Evolutionary conservation across 2,329 filamentous ascomycete genomes (phyloP).

Genomic region (Aspergillus sp.): DNA sequence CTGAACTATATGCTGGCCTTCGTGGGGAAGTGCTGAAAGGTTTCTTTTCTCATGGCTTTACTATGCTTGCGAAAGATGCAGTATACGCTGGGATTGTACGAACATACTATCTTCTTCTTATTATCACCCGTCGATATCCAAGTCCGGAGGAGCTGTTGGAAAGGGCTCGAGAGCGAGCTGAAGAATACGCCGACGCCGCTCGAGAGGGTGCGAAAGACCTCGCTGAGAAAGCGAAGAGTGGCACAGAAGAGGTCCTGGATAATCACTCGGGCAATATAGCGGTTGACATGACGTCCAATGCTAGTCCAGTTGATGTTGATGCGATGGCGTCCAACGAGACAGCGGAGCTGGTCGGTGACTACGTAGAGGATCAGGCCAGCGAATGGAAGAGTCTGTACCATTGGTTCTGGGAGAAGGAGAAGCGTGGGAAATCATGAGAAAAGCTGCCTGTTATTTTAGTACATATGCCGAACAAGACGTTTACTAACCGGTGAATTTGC

Average conservation of each 20-base stretch:
- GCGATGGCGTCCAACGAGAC: constrained; percentile 39
- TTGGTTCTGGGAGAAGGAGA: constrained; percentile 42
- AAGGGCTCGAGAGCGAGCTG: constrained; percentile 39
- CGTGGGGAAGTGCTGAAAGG: constrained; percentile 75
- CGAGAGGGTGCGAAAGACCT: constrained; percentile 40
- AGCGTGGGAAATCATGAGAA: constrained; percentile 14
- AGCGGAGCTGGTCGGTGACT: constrained; percentile 46
- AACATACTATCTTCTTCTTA: constrained; percentile 67
- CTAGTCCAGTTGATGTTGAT: constrained; percentile 5
- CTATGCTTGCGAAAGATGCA: constrained; percentile 81
- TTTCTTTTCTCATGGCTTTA: constrained; percentile 82
- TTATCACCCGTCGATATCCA: constrained; percentile 45
- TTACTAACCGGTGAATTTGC: background rate
- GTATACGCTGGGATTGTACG: constrained; percentile 72
- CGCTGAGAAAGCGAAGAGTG: constrained; percentile 29
- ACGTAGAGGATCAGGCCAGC: constrained; percentile 44
- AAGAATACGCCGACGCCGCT: constrained; percentile 43
- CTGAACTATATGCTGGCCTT: constrained; percentile 73
- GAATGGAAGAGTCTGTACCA: constrained; percentile 44
- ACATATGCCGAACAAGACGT: background rate
- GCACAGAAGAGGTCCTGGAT: constrained; percentile 25
- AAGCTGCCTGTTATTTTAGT: background rate
- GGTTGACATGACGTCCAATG: constrained; percentile 33
- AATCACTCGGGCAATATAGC: constrained; percentile 22
- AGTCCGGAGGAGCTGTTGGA: constrained; percentile 42